Percentiles rank a stretch among this genome's conserved stretches.
These are phyloP conservation scores for Endogone sp. DNA, from an alignment of 192 early-diverging fungal genomes.

Conservation along the genomic window DNA sequence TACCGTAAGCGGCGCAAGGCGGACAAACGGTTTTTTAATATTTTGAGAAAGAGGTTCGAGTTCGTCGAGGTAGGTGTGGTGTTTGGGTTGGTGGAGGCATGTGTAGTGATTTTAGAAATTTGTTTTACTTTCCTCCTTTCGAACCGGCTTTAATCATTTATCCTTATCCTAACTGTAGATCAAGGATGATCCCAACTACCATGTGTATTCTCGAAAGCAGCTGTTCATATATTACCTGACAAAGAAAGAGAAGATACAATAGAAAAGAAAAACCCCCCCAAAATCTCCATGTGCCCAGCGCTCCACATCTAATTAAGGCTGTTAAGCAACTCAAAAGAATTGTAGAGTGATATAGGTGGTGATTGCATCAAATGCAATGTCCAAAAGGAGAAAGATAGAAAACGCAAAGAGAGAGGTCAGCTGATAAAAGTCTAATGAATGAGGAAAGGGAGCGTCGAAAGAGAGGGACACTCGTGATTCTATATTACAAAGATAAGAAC, in stretches of 20 bases:
- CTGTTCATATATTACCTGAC: slow-evolving; percentile 17
- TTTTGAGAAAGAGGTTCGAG: slow-evolving; percentile 39
- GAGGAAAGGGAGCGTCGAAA: too few relatives aligned
- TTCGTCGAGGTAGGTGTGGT: slow-evolving; percentile 28
- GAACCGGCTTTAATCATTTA: not conserved
- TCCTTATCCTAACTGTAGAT: not conserved
- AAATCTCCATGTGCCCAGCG: too few relatives aligned
- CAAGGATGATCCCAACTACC: slow-evolving; percentile 19
- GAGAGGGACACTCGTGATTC: too few relatives aligned
- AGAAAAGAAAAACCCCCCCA: not conserved
- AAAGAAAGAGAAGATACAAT: slow-evolving; percentile 10
- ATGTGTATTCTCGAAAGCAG: slow-evolving; percentile 13
- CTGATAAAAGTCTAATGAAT: too few relatives aligned
- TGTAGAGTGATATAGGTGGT: too few relatives aligned
- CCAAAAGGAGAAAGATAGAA: too few relatives aligned
- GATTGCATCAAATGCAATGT: too few relatives aligned
- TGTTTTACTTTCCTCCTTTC: not conserved
- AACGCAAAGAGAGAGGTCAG: too few relatives aligned
- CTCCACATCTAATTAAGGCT: too few relatives aligned
- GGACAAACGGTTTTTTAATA: slow-evolving; percentile 45
- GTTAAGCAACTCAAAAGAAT: too few relatives aligned
- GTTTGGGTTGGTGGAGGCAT: not conserved
- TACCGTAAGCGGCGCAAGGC: slow-evolving; percentile 45
- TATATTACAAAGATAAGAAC: too few relatives aligned
- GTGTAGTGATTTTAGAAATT: too few relatives aligned